These are phyloP conservation scores for Annulohypoxylon moriforme DNA, from an alignment of 495 filamentous ascomycete species.

Conservation along the genomic window DNA sequence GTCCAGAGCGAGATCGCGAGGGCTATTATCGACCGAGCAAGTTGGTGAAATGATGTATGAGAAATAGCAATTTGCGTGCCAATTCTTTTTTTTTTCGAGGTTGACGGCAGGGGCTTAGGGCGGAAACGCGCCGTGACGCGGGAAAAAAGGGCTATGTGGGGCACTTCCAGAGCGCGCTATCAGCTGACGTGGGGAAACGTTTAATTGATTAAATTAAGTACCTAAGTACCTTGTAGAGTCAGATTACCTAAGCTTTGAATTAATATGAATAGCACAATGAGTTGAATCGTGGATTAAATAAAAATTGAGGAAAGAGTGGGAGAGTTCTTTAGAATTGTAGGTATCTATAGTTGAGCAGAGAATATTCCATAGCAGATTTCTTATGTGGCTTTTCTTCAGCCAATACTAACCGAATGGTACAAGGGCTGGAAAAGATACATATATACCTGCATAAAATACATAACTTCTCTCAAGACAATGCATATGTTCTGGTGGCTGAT, in stretches of 20 bases:
- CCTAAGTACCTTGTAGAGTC: background rate
- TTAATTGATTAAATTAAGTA: conserved; percentile 37
- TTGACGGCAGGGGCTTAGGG: conserved; percentile 22
- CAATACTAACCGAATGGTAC: background rate
- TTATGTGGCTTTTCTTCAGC: background rate
- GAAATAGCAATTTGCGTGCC: background rate
- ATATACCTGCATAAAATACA: background rate
- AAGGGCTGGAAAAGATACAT: background rate
- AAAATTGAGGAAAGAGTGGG: background rate
- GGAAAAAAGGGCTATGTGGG: conserved; percentile 28
- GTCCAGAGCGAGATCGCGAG: background rate
- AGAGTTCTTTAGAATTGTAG: background rate
- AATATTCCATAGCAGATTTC: background rate
- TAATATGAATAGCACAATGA: background rate
- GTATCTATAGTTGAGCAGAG: background rate
- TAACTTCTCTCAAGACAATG: background rate
- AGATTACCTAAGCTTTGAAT: background rate
- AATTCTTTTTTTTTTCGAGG: conserved; percentile 24
- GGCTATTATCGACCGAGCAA: background rate
- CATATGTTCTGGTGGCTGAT: background rate
- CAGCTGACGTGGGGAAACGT: conserved; percentile 44
- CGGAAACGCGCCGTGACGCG: conserved; percentile 41
- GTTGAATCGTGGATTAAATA: background rate
- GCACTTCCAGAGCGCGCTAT: conserved; percentile 41
- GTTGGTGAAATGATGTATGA: background rate